A percentile compares a stretch with the other conserved stretches of the same genome.
Evolutionary conservation across 2,329 filamentous ascomycete species (phyloP).

Genomic region (Xylariaceae sp.): DNA sequence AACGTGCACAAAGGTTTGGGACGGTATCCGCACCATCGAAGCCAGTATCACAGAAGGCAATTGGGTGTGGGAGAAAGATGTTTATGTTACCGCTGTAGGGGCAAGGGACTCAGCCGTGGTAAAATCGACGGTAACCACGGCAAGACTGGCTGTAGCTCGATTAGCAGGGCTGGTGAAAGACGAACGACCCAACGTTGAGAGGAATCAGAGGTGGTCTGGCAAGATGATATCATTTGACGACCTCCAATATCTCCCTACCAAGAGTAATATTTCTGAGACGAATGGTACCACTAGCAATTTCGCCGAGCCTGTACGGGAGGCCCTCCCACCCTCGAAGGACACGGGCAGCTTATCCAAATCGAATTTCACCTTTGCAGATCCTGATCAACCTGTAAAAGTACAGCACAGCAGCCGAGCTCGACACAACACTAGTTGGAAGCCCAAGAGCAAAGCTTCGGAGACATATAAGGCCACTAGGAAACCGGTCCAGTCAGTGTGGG

Average conservation of each 20-base stretch:
- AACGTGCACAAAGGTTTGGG: constrained; percentile 39
- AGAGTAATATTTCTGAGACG: background rate
- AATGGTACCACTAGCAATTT: background rate
- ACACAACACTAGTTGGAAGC: no score
- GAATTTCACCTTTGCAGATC: constrained; percentile 11
- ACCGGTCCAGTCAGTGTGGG: no score
- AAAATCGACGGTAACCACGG: constrained; percentile 35
- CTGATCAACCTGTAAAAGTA: constrained; percentile 25
- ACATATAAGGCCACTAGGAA: no score
- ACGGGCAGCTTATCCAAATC: background rate
- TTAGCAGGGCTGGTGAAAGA: constrained; percentile 40
- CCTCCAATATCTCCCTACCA: constrained; percentile 33
- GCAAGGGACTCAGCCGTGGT: constrained; percentile 34
- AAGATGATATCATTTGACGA: constrained; percentile 47
- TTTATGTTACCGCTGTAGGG: constrained; percentile 43
- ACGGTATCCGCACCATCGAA: constrained; percentile 36
- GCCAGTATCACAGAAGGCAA: constrained; percentile 24
- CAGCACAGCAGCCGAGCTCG: background rate
- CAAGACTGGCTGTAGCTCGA: constrained; percentile 41
- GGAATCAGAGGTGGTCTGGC: constrained; percentile 47
- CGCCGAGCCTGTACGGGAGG: background rate
- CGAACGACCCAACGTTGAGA: constrained; percentile 36
- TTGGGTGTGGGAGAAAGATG: constrained; percentile 41
- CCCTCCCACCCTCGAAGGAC: background rate
- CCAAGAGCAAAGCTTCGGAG: no score